Evolutionary conservation across 257 asterid genomes (phyloP).

Genomic region (Primulina eburnea): DNA sequence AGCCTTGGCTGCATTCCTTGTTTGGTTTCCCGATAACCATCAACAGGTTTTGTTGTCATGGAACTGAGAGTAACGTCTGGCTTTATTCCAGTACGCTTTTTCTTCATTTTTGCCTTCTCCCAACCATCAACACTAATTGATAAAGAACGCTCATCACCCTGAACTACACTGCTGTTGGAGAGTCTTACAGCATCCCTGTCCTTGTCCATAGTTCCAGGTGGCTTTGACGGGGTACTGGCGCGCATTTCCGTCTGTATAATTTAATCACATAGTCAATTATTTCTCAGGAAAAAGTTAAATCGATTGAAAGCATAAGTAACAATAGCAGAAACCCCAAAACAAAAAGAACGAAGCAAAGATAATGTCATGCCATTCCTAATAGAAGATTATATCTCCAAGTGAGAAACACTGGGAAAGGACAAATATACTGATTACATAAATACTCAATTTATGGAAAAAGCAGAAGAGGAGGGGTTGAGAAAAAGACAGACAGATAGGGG

Average conservation of each 20-base stretch:
- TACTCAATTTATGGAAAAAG: neutral
- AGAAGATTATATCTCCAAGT: neutral
- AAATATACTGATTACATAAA: neutral
- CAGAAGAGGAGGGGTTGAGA: neutral
- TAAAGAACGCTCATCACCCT: slow-evolving; percentile 58
- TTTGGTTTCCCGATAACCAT: slow-evolving; percentile 67
- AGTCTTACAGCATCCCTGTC: slow-evolving; percentile 65
- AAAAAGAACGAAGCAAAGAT: neutral
- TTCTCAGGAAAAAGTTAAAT: slow-evolving; percentile 23
- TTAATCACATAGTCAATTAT: slow-evolving; percentile 31
- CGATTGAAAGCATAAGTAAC: neutral
- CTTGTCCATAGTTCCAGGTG: slow-evolving; percentile 56
- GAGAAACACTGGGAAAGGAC: neutral
- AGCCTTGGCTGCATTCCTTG: slow-evolving; percentile 67
- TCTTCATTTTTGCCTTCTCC: slow-evolving; percentile 92
- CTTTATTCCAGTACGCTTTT: slow-evolving; percentile 86
- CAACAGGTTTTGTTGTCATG: slow-evolving; percentile 47
- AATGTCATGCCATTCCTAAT: neutral
- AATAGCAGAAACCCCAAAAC: neutral
- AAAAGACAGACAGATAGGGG: neutral
- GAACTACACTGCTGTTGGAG: slow-evolving; percentile 49
- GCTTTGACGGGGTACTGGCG: slow-evolving; percentile 53
- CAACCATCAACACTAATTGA: slow-evolving; percentile 75
- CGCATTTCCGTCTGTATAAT: slow-evolving; percentile 58
- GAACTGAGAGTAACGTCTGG: slow-evolving; percentile 53